Evolutionary conservation across 192 early-diverging fungal species (phyloP).

Genomic region (Coemansia sp.): DNA sequence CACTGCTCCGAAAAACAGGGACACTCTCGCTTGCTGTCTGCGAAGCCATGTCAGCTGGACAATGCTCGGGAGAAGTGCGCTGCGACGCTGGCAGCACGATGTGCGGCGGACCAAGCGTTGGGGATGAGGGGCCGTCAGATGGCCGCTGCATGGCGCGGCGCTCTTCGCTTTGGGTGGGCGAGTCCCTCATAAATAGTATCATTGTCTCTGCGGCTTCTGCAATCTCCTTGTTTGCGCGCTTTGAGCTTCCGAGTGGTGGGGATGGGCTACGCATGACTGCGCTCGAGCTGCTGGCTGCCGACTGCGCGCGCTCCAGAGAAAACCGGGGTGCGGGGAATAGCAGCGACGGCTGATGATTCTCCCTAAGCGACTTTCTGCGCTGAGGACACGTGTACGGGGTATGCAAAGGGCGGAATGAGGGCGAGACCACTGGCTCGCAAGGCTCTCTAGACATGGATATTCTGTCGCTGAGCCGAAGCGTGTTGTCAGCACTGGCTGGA

Average conservation of each 20-base stretch:
- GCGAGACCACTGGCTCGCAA: neutral
- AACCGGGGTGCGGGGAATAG: constrained; percentile 11
- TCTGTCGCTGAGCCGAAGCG: neutral
- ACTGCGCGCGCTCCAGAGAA: neutral
- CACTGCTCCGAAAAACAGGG: neutral
- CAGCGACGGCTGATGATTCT: constrained; percentile 1
- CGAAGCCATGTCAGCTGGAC: neutral
- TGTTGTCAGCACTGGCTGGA: neutral
- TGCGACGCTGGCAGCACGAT: neutral
- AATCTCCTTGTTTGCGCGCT: constrained; percentile 15
- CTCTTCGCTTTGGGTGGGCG: constrained; percentile 1
- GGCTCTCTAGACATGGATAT: neutral
- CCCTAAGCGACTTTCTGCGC: constrained; percentile 4
- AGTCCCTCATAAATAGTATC: constrained; percentile 39
- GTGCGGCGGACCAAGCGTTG: neutral
- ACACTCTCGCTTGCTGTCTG: neutral
- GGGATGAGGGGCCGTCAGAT: neutral
- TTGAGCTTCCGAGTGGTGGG: neutral
- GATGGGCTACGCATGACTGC: neutral
- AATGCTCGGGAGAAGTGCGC: neutral
- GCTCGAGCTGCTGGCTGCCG: neutral
- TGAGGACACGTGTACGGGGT: constrained; percentile 30
- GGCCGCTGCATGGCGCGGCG: constrained; percentile 2
- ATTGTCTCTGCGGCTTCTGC: constrained; percentile 43
- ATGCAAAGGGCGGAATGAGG: constrained; percentile 9